phyloP scores from a whole-genome alignment of 2,329 filamentous ascomycete species.

The Ophiobolus disseminans region DNA sequence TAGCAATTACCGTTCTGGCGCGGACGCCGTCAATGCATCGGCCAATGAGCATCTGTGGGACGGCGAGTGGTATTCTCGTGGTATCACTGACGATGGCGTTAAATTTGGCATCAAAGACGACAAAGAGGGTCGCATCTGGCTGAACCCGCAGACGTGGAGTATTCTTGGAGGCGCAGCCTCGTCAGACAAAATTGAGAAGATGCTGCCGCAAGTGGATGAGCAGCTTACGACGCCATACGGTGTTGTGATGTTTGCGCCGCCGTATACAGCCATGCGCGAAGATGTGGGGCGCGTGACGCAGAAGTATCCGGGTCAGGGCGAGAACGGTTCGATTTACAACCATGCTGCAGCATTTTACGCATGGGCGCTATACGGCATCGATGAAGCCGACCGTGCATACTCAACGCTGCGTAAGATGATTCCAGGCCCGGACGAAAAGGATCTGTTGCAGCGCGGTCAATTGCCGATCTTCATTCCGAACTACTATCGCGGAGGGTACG shows the following conservation, averaged over 20 bases:
- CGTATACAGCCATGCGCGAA: slow-evolving; percentile 63
- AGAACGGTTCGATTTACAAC: slow-evolving; percentile 66
- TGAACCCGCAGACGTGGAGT: slow-evolving; percentile 64
- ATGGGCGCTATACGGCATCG: slow-evolving; percentile 61
- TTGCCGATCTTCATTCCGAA: slow-evolving; percentile 66
- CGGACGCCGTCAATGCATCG: slow-evolving; percentile 57
- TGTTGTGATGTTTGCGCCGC: slow-evolving; percentile 63
- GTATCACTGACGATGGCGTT: slow-evolving; percentile 64
- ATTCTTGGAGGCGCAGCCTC: slow-evolving; percentile 62
- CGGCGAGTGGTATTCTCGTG: slow-evolving; percentile 64
- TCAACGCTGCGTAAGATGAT: slow-evolving; percentile 61
- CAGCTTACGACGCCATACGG: slow-evolving; percentile 63
- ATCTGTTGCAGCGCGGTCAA: slow-evolving; percentile 62
- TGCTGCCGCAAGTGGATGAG: slow-evolving; percentile 59
- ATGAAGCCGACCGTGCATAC: slow-evolving; percentile 60
- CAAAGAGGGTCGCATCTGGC: slow-evolving; percentile 63
- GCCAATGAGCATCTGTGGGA: slow-evolving; percentile 64
- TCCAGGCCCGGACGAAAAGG: slow-evolving; percentile 60
- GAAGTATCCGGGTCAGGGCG: slow-evolving; percentile 64
- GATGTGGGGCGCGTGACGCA: slow-evolving; percentile 66
- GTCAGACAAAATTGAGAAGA: slow-evolving; percentile 51
- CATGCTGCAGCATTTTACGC: slow-evolving; percentile 64
- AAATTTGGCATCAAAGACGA: slow-evolving; percentile 61
- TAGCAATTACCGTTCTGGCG: slow-evolving; percentile 54
- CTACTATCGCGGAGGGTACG: slow-evolving; percentile 57